Base-by-base conservation (phyloP, 257 asterid species). In the Gentiana macrophylla region DNA sequence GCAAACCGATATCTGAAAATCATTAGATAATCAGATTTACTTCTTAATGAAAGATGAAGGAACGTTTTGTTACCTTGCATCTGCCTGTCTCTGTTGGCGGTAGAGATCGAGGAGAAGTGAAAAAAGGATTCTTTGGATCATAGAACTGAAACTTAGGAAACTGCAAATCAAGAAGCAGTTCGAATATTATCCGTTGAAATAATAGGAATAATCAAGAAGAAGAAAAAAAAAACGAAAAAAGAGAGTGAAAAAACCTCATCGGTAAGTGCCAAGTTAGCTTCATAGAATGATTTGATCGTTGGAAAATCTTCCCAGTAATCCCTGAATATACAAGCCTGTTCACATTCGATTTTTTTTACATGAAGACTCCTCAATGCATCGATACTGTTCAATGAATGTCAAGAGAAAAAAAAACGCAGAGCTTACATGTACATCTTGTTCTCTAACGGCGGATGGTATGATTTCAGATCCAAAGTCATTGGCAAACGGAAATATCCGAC, bases 281-380 rank as follows among this genome's bases (percentile, higher is more conserved):
- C 92, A 46, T 84, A 91, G 68, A 91, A 91, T 24, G 95, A 78
- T 83, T 78, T 87, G 49, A 87, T 72, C 9, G 87, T 86, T 55
- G 96, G 96, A 53, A 91, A 86, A 72, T 91, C 98, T 56, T 91
- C 98, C 95, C 98, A 91, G 78, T 87, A 87, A 81, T 91, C 98
- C 68, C 89, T 77, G 71, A 91, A 91, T 47, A 87, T 61, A 68
- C 84, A 91, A 2, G 86, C 96, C 95, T 90, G 90, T 59, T 37
- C 63, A 54, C 49, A 68, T 4, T 24, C 24, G 24, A 24, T 32
- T 46, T 41, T 52, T 46, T 35, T 44, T 3, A 12, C 9, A 24
- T 24, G 52, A 45, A 45, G 15, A 41, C 32, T 59, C 59, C n/a
- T 49, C 35, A 24, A 32, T 36, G 33, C 15, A 37, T 35, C 24